Conservation (phyloP, 306 rosid species). For the Psophocarpus tetragonolobus region DNA sequence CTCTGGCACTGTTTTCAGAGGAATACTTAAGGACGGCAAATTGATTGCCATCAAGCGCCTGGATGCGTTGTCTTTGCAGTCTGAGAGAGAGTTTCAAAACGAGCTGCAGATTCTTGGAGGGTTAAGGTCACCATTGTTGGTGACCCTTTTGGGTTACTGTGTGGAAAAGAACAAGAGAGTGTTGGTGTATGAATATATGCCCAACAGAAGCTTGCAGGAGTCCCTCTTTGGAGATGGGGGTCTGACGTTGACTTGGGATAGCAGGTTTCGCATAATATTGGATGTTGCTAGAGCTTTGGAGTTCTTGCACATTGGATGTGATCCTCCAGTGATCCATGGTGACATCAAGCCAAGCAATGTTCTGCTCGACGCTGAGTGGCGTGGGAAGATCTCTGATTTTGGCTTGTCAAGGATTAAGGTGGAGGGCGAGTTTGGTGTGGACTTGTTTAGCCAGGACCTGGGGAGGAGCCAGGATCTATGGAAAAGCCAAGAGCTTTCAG, state of each 20-base stretch:
- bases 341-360: constrained; percentile 94
- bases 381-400: constrained; percentile 79
- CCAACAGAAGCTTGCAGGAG: constrained; percentile 87
- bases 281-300: constrained; percentile 89
- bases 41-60: constrained; percentile 76
- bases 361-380: constrained; percentile 66
- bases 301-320: constrained; percentile 85
- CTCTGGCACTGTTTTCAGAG: constrained; percentile 89
- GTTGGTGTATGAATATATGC: constrained; percentile 86
- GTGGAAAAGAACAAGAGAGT: constrained; percentile 72
- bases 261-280: constrained; percentile 65
- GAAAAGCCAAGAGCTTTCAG: constrained; percentile 87
- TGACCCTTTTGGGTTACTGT: constrained; percentile 86
- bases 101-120: constrained; percentile 96
- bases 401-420: constrained; percentile 92
- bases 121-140: constrained; percentile 78
- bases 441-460: constrained; percentile 90
- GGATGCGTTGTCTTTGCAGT: constrained; percentile 66
- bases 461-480: constrained; percentile 77
- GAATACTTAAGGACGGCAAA: constrained; percentile 70
- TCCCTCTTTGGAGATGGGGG: constrained; percentile 74
- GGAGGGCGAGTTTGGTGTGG: constrained; percentile 83
- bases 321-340: constrained; percentile 95
- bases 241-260: constrained; percentile 77
- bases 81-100: constrained; percentile 89